phyloP scores from a whole-genome alignment of 345 rosid genomes.

The Adansonia digitata region DNA sequence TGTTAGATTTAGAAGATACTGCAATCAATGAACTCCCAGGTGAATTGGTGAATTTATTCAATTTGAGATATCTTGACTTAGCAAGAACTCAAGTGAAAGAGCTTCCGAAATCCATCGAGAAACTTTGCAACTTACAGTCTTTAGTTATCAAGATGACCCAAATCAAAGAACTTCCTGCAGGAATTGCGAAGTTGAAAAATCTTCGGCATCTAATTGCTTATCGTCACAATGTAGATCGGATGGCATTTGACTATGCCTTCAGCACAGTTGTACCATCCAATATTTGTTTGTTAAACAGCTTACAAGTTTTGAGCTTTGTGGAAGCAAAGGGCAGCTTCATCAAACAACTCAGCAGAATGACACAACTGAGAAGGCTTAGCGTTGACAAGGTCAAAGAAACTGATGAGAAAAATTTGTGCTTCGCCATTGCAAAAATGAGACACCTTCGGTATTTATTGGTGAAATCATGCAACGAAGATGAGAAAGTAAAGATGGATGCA shows the following conservation, averaged over 20 bases:
- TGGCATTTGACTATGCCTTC: constrained; percentile 15
- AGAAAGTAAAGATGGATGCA: constrained; percentile 19
- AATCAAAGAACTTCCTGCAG: constrained; percentile 27
- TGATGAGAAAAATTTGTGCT: constrained; percentile 26
- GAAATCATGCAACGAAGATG: constrained; percentile 14
- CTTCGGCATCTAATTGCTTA: constrained; percentile 20
- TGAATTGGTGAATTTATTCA: constrained; percentile 23
- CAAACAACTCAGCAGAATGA: constrained; percentile 18
- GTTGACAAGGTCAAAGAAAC: constrained; percentile 18
- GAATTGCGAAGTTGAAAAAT: constrained; percentile 22
- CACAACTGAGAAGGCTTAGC: constrained; percentile 27
- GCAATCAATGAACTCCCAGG: constrained; percentile 26
- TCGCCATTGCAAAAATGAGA: constrained; percentile 19
- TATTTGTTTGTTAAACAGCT: constrained; percentile 19
- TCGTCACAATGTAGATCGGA: constrained; percentile 1
- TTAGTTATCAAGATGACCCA: constrained; percentile 19
- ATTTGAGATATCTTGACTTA: constrained; percentile 32
- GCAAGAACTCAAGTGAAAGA: constrained; percentile 25
- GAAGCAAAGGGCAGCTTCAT: constrained; percentile 16
- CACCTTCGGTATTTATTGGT: constrained; percentile 22
- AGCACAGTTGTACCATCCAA: constrained; percentile 18
- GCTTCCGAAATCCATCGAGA: constrained; percentile 27
- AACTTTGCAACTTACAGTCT: constrained; percentile 24
- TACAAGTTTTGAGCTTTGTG: constrained; percentile 28
- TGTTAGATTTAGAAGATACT: constrained; percentile 28